Base-by-base conservation (phyloP, 129 eudicot species). In the Kitagawia praeruptora region DNA sequence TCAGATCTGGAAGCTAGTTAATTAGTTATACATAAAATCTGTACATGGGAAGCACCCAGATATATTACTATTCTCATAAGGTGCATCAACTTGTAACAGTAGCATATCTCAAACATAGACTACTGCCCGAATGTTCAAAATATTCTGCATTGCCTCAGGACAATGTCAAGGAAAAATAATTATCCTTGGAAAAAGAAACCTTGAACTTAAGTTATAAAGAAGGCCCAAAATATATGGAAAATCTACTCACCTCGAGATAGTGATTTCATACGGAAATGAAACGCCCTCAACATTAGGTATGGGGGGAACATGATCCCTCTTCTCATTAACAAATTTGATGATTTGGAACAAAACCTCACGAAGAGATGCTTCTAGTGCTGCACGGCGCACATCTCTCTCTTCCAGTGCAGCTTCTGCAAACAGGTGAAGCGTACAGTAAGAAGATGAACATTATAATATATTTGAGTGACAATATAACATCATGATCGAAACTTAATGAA, bases 341-440 rank as follows among this genome's bases (percentile, higher is more conserved):
- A 96, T 96, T 82, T 96, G 99, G 80, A 92, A 96, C 80, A 96
- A 80, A 90, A 92, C 93, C 78, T 96, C 99, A 66, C 91, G 96
- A 49, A 96, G 88, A 45, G 98, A 87, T 77, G 90, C 82, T 85
- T 96, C 98, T 1, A 90, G 81, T 37, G 91, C 93, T 76, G 93
- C 90, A 79, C 97, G 88, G 23, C 93, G 89, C 64, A 87, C 90
- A 84, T 79, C 88, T 87, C 93, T 87, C 83, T 89, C 95, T 53
- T 93, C 91, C 28, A 86, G 83, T 80, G 95, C 90, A 86, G 87
- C 84, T 54, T 88, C 95, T 90, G 81, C 39, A 46, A 80, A 25
- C 27, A 53, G 81, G 38, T 44, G 10, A 39, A 70, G n/a, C n/a
- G 77, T 15, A 74, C 56, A 44, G 49, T 45, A 39, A 16, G 39